phyloP scores from a whole-genome alignment of 495 filamentous ascomycete species.

The Trichoderma virens region DNA sequence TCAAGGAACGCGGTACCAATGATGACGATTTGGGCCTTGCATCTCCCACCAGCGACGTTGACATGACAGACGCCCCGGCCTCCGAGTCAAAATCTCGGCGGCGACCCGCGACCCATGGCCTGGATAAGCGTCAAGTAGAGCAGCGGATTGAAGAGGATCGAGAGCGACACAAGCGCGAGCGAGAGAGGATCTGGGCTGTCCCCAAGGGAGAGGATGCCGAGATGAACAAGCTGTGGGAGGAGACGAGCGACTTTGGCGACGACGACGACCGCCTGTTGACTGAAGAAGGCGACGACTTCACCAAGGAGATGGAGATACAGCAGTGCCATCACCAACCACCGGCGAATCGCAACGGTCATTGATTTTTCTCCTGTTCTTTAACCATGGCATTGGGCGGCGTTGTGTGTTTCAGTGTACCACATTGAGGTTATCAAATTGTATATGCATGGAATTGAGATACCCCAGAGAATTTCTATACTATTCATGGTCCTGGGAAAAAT shows the following conservation, averaged over 20 bases:
- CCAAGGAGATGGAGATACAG: constrained; percentile 12
- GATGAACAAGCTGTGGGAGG: constrained; percentile 59
- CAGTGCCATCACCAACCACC: background rate
- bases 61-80: constrained; percentile 18
- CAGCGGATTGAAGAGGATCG: constrained; percentile 95
- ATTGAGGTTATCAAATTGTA: background rate
- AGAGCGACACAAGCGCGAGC: constrained; percentile 82
- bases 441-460: background rate
- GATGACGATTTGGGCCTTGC: constrained; percentile 28
- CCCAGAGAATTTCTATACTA: background rate
- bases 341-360: constrained; percentile 1
- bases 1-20: constrained; percentile 62
- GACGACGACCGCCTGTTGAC: constrained; percentile 61
- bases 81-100: constrained; percentile 27
- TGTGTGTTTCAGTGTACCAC: background rate
- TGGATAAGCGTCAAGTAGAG: constrained; percentile 84
- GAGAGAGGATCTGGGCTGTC: constrained; percentile 88
- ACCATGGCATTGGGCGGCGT: constrained; percentile 15
- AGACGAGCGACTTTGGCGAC: constrained; percentile 70
- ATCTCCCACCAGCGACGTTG: constrained; percentile 31
- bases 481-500: background rate
- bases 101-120: constrained; percentile 30
- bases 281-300: constrained; percentile 7
- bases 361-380: constrained; percentile 13
- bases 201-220: constrained; percentile 59